A percentile compares a stretch with the other conserved stretches of the same genome.
Evolutionary conservation across 2,329 filamentous ascomycete genomes (phyloP).

Genomic region (Mariannaea elegans): DNA sequence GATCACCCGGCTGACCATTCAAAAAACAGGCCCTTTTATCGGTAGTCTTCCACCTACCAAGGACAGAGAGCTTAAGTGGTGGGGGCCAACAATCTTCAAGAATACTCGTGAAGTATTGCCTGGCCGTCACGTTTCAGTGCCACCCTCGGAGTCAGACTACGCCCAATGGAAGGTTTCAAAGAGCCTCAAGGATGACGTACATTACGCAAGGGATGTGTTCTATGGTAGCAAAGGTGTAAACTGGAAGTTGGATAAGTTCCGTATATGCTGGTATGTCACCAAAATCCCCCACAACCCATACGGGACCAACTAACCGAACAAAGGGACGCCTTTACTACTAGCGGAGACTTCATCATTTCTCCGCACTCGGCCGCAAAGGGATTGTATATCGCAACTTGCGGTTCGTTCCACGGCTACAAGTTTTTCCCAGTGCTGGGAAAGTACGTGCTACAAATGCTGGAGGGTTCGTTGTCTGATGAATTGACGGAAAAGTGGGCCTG

Average conservation of each 20-base stretch:
- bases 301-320: constrained; percentile 9
- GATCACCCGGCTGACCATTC: constrained; percentile 43
- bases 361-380: constrained; percentile 61
- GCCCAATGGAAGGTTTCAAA: constrained; percentile 68
- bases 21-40: constrained; percentile 61
- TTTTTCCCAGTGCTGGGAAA: constrained; percentile 72
- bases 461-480: constrained; percentile 53
- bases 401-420: constrained; percentile 74
- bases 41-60: constrained; percentile 65
- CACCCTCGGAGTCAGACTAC: constrained; percentile 65
- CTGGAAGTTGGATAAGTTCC: constrained; percentile 69
- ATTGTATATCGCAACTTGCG: constrained; percentile 70
- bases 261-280: constrained; percentile 70
- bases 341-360: constrained; percentile 69
- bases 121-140: constrained; percentile 63
- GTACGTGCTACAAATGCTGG: constrained; percentile 67
- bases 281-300: not conserved
- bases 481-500: constrained; percentile 62
- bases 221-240: constrained; percentile 64
- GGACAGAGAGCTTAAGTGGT: constrained; percentile 65
- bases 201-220: constrained; percentile 64
- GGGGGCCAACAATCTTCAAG: constrained; percentile 67
- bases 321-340: constrained; percentile 73
- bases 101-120: constrained; percentile 63
- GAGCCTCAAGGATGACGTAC: constrained; percentile 65